Evolutionary conservation across 345 rosid genomes (phyloP), one percentile per base, ranked within the genome.

Genomic region (Kernera saxatilis): DNA sequence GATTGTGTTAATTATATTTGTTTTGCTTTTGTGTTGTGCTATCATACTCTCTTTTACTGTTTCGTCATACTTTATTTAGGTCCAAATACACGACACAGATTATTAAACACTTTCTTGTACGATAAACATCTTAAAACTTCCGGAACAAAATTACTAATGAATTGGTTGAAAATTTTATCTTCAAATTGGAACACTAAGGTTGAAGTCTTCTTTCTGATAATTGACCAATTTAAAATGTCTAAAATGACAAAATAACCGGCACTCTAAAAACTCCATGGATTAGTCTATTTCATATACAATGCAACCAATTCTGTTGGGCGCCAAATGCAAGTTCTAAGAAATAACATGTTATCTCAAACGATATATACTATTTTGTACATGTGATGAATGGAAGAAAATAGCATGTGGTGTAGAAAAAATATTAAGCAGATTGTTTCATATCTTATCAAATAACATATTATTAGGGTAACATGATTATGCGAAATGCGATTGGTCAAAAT

Each of bases 21-120:
- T 67, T 49, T 49, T 57, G 54, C 78, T 74, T 67, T 67, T 40
- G 55, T 66, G 68, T 41, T 50, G 61, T 67, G 62, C 68, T 67
- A 74, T 59, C 61, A 32, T 67, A 32, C 73, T 66, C 36, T 57
- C 43, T 64, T 65, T 73, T 21, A 46, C 51, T 19, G 51, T 73
- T 41, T 49, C 39, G 11, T 74, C 73, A 18, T 60, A 73, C 72
- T 66, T 64, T 64, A 50, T 76, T 69, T 76, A 45, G 79, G 75
- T 39, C 75, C 39, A 62, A 46, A 62, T 67, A 69, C 73, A 75
- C 65, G 33, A 68, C 29, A 58, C 55, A 59, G 40, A 67, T 66
- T 57, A 40, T 41, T 61, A 61, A 61, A 53, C 32, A 61, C 55
- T 36, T 67, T 66, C 18, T 73, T 73, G 35, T 64, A 64, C 22